Evolutionary conservation across 331 rosid genomes (phyloP).

Genomic region (Malus hybrid): DNA sequence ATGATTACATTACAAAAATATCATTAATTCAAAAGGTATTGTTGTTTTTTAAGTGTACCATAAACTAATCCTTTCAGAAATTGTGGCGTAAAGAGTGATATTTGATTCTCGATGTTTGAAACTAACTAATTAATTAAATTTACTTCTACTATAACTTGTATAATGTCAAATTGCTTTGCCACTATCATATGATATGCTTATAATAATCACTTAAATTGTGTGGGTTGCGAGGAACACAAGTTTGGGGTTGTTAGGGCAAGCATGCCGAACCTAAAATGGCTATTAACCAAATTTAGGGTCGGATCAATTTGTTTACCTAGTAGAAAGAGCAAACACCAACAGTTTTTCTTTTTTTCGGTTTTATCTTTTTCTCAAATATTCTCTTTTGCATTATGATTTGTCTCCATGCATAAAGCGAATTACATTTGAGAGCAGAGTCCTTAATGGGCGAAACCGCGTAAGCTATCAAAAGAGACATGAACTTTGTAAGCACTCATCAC

Average conservation of each 20-base stretch:
- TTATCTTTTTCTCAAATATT: background rate
- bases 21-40: too few relatives aligned
- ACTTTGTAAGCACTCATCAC: constrained; percentile 24
- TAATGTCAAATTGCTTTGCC: background rate
- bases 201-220: background rate
- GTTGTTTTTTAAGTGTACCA: too few relatives aligned
- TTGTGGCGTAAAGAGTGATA: background rate
- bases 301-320: background rate
- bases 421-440: background rate
- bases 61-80: background rate
- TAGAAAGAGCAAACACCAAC: background rate
- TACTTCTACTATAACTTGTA: background rate
- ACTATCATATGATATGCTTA: background rate
- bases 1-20: too few relatives aligned
- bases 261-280: too few relatives aligned
- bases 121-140: background rate
- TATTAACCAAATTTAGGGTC: background rate
- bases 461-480: constrained; percentile 5
- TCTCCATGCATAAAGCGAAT: constrained; percentile 18
- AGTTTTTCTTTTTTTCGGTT: background rate
- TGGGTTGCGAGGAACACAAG: background rate
- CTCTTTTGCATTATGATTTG: background rate
- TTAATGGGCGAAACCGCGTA: constrained; percentile 14
- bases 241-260: too few relatives aligned
- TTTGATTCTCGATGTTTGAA: background rate